Percentiles rank a stretch among this genome's conserved stretches.
These are phyloP conservation scores for Paracoccidioides brasiliensis DNA, from an alignment of 2,329 filamentous ascomycete genomes.

Conservation along the genomic window DNA sequence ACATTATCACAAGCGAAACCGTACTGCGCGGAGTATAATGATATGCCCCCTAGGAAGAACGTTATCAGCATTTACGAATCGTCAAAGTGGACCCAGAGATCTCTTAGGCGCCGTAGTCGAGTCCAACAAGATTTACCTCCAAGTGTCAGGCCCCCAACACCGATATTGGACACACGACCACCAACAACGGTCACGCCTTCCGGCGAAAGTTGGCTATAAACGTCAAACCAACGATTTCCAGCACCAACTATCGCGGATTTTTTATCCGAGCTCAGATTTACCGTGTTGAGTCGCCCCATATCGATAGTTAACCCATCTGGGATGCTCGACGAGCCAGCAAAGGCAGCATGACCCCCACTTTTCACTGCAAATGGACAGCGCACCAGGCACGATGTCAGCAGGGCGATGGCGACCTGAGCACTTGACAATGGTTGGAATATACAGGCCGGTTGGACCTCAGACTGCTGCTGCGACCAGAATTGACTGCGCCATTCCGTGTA, in stretches of 20 bases:
- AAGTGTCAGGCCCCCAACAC: slow-evolving; percentile 17
- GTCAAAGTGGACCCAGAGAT: neutral
- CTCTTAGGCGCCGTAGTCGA: neutral
- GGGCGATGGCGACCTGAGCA: slow-evolving; percentile 19
- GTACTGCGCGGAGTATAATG: slow-evolving; percentile 21
- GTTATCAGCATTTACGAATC: neutral
- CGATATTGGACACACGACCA: slow-evolving; percentile 19
- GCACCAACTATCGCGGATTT: slow-evolving; percentile 19
- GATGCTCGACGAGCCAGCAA: slow-evolving; percentile 41
- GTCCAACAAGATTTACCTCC: slow-evolving; percentile 11
- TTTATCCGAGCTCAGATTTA: slow-evolving; percentile 19
- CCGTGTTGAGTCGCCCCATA: slow-evolving; percentile 19
- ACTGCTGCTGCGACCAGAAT: slow-evolving; percentile 29
- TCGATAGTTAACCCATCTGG: slow-evolving; percentile 27
- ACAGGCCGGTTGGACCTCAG: slow-evolving; percentile 21
- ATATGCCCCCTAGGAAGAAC: slow-evolving; percentile 19
- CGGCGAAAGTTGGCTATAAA: slow-evolving; percentile 22
- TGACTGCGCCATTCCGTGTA: slow-evolving; percentile 9
- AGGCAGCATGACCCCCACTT: slow-evolving; percentile 46
- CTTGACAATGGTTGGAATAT: slow-evolving; percentile 21
- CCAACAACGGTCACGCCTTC: slow-evolving; percentile 22
- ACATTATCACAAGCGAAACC: slow-evolving; percentile 28
- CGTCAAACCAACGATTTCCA: slow-evolving; percentile 24
- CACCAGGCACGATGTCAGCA: slow-evolving; percentile 20
- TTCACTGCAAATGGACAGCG: slow-evolving; percentile 40